Conservation (phyloP, 1,139 yeast genomes). For the Wickerhamomyces sp. region DNA sequence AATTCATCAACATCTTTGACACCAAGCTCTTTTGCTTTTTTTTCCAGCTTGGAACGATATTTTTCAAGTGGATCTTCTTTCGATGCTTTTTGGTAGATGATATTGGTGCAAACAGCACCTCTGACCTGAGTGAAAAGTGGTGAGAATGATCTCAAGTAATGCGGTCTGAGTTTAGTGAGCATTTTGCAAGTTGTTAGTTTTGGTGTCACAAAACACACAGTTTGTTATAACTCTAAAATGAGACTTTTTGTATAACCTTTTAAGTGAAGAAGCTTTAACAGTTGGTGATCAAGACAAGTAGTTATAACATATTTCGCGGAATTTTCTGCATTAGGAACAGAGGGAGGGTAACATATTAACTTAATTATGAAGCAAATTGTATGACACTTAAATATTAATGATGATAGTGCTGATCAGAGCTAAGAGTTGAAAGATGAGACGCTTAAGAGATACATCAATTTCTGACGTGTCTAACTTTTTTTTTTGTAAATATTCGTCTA, state of each 20-base stretch:
- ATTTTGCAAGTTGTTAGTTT: not conserved
- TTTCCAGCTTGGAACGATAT: conserved; percentile 37
- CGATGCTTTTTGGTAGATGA: conserved; percentile 10
- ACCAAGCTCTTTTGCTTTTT: conserved; percentile 46
- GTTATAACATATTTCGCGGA: too few species aligned
- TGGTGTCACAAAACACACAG: too few species aligned
- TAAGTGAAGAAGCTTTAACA: too few species aligned
- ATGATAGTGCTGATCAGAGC: too few species aligned
- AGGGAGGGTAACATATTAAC: not conserved
- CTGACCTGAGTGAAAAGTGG: conserved; percentile 11
- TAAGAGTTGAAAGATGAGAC: too few species aligned
- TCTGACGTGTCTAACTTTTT: too few species aligned
- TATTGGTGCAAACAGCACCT: conserved; percentile 15
- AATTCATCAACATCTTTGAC: conserved; percentile 54
- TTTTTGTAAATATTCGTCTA: too few species aligned
- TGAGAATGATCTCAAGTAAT: not conserved
- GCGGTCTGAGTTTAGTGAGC: not conserved
- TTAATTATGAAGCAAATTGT: too few species aligned
- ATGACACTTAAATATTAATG: too few species aligned
- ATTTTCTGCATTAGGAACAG: too few species aligned
- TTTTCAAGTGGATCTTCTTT: conserved; percentile 13
- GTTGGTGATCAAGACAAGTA: too few species aligned
- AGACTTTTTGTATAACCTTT: not conserved
- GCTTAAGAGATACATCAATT: too few species aligned
- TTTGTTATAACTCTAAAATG: not conserved